phyloP scores from a whole-genome alignment of 306 rosid species.

The Vigna reflexopilosa region DNA sequence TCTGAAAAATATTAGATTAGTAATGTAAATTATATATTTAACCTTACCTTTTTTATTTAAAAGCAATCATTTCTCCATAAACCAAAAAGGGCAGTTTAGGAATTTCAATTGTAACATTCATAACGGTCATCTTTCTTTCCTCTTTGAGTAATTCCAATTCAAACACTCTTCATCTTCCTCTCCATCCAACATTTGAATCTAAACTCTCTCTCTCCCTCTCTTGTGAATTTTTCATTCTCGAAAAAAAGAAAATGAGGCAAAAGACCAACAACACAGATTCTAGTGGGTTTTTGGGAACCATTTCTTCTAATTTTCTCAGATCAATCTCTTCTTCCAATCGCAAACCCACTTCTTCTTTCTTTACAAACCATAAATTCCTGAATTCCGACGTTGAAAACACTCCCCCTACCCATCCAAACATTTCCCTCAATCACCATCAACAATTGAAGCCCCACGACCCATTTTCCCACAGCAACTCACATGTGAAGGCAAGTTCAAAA shows the following conservation, averaged over 20 bases:
- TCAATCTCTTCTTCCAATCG: constrained; percentile 68
- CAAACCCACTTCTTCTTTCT: constrained; percentile 40
- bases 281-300: constrained; percentile 63
- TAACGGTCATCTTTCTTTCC: constrained; percentile 4
- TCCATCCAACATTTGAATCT: constrained; percentile 2
- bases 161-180: constrained; percentile 20
- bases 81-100: constrained; percentile 13
- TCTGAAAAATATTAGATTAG: neutral
- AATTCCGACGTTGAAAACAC: constrained; percentile 60
- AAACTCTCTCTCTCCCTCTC: constrained; percentile 36
- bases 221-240: neutral
- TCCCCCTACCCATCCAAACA: constrained; percentile 75
- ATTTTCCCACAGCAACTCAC: constrained; percentile 41
- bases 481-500: constrained; percentile 57
- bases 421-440: constrained; percentile 43
- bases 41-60: too few species aligned
- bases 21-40: neutral
- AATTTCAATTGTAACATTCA: neutral
- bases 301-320: constrained; percentile 72
- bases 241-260: constrained; percentile 55
- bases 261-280: constrained; percentile 45
- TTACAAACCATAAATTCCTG: constrained; percentile 38
- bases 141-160: neutral
- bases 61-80: neutral
- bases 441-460: constrained; percentile 39